phyloP scores from a whole-genome alignment of 345 rosid species.

The Eucalyptus polybractea region DNA sequence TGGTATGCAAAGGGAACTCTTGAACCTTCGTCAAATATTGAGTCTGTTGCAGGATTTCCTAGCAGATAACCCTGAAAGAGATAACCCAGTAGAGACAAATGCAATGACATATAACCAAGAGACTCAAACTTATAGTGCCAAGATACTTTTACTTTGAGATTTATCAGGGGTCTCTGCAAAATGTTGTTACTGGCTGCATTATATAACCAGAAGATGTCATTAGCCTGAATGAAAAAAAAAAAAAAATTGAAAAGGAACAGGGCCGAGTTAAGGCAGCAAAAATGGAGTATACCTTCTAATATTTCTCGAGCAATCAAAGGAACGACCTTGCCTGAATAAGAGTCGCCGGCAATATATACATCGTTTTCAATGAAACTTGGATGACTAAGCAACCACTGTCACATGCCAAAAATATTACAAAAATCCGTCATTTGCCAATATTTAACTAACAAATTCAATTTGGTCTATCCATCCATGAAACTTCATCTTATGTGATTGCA shows the following conservation, averaged over 20 bases:
- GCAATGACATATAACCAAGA: background rate
- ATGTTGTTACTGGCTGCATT: background rate
- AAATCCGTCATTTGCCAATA: background rate
- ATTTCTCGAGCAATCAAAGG: slow-evolving; percentile 12
- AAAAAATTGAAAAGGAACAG: background rate
- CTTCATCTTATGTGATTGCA: background rate
- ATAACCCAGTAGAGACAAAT: background rate
- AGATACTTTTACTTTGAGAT: slow-evolving; percentile 15
- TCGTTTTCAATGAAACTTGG: slow-evolving; percentile 3
- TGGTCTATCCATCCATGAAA: background rate
- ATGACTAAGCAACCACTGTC: slow-evolving; percentile 17
- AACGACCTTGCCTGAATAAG: slow-evolving; percentile 19
- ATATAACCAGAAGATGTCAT: background rate
- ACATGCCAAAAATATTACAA: background rate
- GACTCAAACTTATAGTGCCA: background rate
- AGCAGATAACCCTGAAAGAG: slow-evolving; percentile 13
- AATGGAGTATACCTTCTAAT: background rate
- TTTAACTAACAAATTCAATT: background rate
- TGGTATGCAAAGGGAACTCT: slow-evolving; percentile 7
- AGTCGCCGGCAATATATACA: slow-evolving; percentile 20
- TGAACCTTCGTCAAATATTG: slow-evolving; percentile 3
- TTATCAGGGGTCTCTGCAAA: slow-evolving; percentile 4
- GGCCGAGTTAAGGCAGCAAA: background rate
- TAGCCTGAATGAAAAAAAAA: no score
- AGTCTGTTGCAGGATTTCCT: slow-evolving; percentile 16